phyloP scores from a whole-genome alignment of 78 protist species.

The Planoprotostelium fungivorum region DNA sequence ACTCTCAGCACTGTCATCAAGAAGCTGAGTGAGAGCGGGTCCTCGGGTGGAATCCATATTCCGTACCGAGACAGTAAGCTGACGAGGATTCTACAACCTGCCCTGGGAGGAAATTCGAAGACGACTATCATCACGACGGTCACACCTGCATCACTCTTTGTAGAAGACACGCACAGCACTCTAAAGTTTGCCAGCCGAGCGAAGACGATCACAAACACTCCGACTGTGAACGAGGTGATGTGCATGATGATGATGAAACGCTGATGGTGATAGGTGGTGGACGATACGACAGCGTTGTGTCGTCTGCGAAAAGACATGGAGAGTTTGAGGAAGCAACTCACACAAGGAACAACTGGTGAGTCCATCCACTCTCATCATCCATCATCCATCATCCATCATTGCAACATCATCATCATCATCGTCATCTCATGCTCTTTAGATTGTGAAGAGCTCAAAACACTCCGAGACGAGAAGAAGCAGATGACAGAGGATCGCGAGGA shows the following conservation, averaged over 20 bases:
- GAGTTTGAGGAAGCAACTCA: neutral
- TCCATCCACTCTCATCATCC: too few relatives aligned
- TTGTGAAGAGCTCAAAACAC: too few relatives aligned
- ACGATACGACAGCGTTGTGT: neutral
- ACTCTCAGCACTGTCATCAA: constrained; percentile 75
- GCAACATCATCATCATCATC: too few relatives aligned
- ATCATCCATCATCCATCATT: too few relatives aligned
- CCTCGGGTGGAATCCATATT: constrained; percentile 12
- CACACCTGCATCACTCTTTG: constrained; percentile 52
- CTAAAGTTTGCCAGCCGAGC: constrained; percentile 83
- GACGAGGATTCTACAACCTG: constrained; percentile 69
- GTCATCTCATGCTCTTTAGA: too few relatives aligned
- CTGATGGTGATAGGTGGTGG: neutral
- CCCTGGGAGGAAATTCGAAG: constrained; percentile 78
- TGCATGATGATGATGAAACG: constrained; percentile 11
- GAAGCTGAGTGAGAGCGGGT: constrained; percentile 25
- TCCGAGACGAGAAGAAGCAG: too few relatives aligned
- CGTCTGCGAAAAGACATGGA: neutral
- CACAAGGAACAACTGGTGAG: neutral
- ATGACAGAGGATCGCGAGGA: neutral
- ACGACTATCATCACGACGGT: constrained; percentile 70
- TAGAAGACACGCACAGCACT: constrained; percentile 60
- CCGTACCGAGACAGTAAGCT: constrained; percentile 77
- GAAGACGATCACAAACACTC: constrained; percentile 65
- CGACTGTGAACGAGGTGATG: constrained; percentile 66